Percentiles rank a stretch among this genome's conserved stretches.
Conservation (phyloP, 306 rosid genomes). For the Trifolium fragiferum region DNA sequence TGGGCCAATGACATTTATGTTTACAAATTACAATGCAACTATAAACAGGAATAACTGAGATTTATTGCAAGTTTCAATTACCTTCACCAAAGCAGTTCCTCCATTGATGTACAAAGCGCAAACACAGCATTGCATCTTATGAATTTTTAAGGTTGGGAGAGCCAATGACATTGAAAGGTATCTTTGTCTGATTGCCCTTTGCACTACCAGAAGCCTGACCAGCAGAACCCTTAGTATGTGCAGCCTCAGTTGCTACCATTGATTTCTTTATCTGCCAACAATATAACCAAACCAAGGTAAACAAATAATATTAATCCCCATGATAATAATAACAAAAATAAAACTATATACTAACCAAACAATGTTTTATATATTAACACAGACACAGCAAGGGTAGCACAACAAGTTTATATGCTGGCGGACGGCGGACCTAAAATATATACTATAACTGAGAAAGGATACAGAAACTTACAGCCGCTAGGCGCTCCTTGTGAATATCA, state of each 20-base stretch:
- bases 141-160: constrained; percentile 57
- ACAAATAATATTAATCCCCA: constrained; percentile 21
- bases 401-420: constrained; percentile 1
- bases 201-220: constrained; percentile 84
- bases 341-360: not conserved
- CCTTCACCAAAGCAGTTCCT: constrained; percentile 45
- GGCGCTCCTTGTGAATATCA: constrained; percentile 93
- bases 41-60: constrained; percentile 47
- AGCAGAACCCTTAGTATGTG: constrained; percentile 60
- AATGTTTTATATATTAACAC: constrained; percentile 25
- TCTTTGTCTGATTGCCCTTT: constrained; percentile 69
- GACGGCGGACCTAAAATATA: constrained; percentile 19
- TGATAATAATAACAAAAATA: not conserved
- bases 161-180: constrained; percentile 65
- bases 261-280: constrained; percentile 87
- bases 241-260: constrained; percentile 61
- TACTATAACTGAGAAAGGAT: constrained; percentile 20
- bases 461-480: constrained; percentile 73
- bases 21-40: constrained; percentile 16
- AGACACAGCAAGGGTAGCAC: constrained; percentile 1
- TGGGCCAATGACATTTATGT: constrained; percentile 9
- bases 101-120: constrained; percentile 14
- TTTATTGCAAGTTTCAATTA: constrained; percentile 30
- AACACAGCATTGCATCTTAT: constrained; percentile 43
- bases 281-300: constrained; percentile 35